Base-by-base conservation (phyloP, 1,139 yeast species). In the Dujonia santamariae region DNA sequence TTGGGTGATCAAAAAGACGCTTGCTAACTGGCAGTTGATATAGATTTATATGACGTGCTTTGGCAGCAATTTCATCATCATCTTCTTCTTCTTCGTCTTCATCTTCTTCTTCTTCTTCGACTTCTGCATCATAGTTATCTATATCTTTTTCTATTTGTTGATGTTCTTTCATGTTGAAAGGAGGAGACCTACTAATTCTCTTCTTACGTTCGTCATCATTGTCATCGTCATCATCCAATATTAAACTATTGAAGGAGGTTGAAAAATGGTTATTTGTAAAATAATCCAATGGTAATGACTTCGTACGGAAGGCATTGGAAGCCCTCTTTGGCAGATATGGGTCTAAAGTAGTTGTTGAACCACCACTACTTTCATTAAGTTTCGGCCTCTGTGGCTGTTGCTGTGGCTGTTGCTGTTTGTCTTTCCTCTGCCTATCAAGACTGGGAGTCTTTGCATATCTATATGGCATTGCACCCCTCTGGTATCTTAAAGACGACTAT, bases 241-340 rank as follows among this genome's bases (percentile, higher is more conserved):
- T 67, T 46, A 69, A 61, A 36, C 68, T 61, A 47, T 67, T 69
- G 56, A 69, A 69, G 12, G 73, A 67, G 19, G 71, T 49, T 27
- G 73, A 67, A 39, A 69, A 67, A 26, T 65, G 64, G 41, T 61
- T 56, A 46, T 66, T 63, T 31, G 72, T 60, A 38, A 62, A 65
- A 45, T 63, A 56, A 34, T 67, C 72, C 31, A 67, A 41, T 35
- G 46, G 54, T 22, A 36, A 40, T 18, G 41, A 34, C 19, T 30
- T 35, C 17, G 37, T 28, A 5, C 12, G 26, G 9, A 14, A 33
- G 5, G 36, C 18, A 12, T 17, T 12, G n/a, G 36, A 26, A 6
- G 28, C 25, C 11, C 28, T n/a, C 7, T 31, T 23, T 6, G 36
- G 36, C 36, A 33, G 36, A 22, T 33, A 33, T 3, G 36, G 35